Evolutionary conservation across 129 eudicot genomes (phyloP), one percentile per base, ranked within the genome.

Genomic region (Helichrysum umbraculigerum): DNA sequence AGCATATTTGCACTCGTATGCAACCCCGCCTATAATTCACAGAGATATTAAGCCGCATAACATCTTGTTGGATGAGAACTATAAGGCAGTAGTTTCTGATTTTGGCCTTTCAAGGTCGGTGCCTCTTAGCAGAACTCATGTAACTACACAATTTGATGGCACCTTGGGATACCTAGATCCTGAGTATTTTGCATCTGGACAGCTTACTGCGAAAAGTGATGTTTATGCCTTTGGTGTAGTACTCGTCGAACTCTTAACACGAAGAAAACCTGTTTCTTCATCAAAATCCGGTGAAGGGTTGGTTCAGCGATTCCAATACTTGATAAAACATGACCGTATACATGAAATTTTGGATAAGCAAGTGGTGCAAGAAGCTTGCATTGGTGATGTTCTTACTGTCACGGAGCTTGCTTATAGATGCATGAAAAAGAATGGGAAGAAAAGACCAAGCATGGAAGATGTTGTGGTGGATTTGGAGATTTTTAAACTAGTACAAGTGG

Each of bases 121-220:
- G 28, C 20, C 86, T 28, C 20, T 75, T 66, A 73, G 77, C 62
- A 71, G 19, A 65, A 82, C 82, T 22, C 89, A 85, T 70, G n/a
- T 85, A 42, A 85, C 86, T 67, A 85, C 89, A 11, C 66, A 70
- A 63, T 60, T 81, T 28, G 75, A 68, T 8, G 88, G 88, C n/a
- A 78, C 88, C 7, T 81, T 78, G 42, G 84, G 89, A 19, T 85
- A 82, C 74, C 56, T 85, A 14, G 86, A 85, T 72, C 89, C 86
- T 1, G 77, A 73, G 73, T 82, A 83, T 41, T 78, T 78, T 7
- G 34, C 21, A 37, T 62, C 81, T 0, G 66, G 83, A 4, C 78
- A 74, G 35, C 76, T 82, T 51, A 85, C 88, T 2, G 84, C 72
- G 17, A 85, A 85, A 68, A 85, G 86, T 62, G 89, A 82, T 51